These are phyloP conservation scores for Spergularia bocconei DNA, from an alignment of 148 eudicot species.

Conservation along the genomic window DNA sequence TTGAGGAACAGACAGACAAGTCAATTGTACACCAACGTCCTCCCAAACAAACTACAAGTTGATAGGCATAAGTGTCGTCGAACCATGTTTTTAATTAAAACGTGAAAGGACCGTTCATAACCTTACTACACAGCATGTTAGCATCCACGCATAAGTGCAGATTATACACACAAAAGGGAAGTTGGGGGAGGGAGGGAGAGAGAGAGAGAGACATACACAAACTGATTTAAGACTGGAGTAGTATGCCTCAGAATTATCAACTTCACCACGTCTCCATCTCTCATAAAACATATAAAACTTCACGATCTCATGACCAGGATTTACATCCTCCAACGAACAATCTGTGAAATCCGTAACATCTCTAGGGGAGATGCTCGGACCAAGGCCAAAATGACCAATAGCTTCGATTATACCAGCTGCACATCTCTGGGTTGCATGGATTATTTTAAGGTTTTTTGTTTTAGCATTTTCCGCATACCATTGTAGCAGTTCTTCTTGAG, in stretches of 20 bases:
- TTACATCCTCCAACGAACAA: constrained; percentile 32
- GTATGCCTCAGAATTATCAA: constrained; percentile 45
- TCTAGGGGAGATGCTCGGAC: constrained; percentile 55
- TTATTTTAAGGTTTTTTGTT: constrained; percentile 58
- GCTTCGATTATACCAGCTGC: constrained; percentile 76
- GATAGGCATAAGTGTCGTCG: not conserved
- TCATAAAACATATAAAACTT: constrained; percentile 55
- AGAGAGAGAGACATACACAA: constrained; percentile 35
- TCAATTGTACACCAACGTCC: not conserved
- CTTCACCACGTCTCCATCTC: constrained; percentile 62
- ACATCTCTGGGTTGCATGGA: constrained; percentile 71
- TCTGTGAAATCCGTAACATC: constrained; percentile 43
- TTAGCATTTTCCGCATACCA: constrained; percentile 70
- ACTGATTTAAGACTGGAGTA: constrained; percentile 44
- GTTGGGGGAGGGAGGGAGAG: not conserved
- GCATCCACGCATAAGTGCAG: not conserved
- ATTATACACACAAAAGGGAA: not conserved
- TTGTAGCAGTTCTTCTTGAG: constrained; percentile 69
- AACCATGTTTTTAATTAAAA: not conserved
- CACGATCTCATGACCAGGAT: constrained; percentile 61
- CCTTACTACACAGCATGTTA: not conserved
- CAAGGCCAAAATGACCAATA: constrained; percentile 66
- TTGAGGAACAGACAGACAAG: not conserved
- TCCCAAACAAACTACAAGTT: not conserved
- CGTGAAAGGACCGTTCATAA: not conserved